These are phyloP conservation scores for Tarenaya hassleriana DNA, from an alignment of 345 rosid genomes.

Conservation along the genomic window DNA sequence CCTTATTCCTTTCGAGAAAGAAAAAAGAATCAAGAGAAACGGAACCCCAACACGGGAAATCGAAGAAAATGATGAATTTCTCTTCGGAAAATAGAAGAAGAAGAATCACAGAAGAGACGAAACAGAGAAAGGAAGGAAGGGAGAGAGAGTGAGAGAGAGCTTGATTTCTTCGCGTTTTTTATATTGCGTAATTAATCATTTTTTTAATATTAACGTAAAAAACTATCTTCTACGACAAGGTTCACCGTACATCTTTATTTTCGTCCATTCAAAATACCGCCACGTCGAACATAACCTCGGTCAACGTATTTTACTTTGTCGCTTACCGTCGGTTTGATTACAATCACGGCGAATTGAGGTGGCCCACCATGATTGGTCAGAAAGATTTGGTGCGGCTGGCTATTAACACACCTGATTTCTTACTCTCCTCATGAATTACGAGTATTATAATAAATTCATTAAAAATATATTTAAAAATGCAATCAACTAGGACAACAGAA, in stretches of 20 bases:
- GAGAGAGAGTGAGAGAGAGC: constrained; percentile 20
- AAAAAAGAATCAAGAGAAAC: constrained; percentile 9
- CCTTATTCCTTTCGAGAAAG: neutral
- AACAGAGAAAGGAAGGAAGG: constrained; percentile 12
- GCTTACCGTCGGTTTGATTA: neutral
- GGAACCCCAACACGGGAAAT: constrained; percentile 18
- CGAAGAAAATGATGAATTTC: constrained; percentile 9
- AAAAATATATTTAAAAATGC: too few relatives aligned
- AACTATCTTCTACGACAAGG: constrained; percentile 7
- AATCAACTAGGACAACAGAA: too few relatives aligned
- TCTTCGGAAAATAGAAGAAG: constrained; percentile 16
- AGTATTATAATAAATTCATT: too few relatives aligned
- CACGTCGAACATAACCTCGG: constrained; percentile 11
- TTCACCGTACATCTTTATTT: neutral
- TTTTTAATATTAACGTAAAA: neutral
- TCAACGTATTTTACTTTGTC: neutral
- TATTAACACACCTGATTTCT: too few relatives aligned
- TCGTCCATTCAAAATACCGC: neutral
- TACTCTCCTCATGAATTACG: too few relatives aligned
- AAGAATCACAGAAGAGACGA: constrained; percentile 16
- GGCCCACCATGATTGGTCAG: too few relatives aligned
- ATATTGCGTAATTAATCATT: constrained; percentile 12
- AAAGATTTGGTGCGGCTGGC: too few relatives aligned
- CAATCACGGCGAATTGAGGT: too few relatives aligned
- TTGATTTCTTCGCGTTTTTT: constrained; percentile 21